phyloP scores from a whole-genome alignment of 768 basidiomycete species.

The Lactarius tabidus region DNA sequence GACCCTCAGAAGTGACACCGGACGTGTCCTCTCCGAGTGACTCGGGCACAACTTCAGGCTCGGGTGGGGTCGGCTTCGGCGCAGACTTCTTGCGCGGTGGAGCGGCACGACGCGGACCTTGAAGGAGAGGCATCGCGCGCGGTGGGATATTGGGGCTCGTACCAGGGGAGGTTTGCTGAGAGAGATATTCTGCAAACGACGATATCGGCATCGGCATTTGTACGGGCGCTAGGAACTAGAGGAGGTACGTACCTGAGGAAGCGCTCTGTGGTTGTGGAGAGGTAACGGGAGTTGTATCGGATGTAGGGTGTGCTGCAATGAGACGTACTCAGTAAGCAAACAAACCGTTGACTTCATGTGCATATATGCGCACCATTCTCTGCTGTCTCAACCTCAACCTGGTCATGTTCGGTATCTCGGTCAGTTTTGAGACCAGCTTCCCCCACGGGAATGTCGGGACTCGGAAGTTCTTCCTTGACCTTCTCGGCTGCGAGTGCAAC shows the following conservation, averaged over 20 bases:
- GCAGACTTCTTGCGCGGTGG: constrained; percentile 33
- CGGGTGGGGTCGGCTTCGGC: constrained; percentile 10
- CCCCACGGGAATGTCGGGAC: constrained; percentile 6
- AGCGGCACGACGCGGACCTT: constrained; percentile 36
- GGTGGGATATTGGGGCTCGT: constrained; percentile 12
- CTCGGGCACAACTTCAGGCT: not conserved
- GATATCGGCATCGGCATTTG: not conserved
- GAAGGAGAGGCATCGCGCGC: constrained; percentile 35
- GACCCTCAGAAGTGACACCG: not conserved
- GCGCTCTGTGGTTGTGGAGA: constrained; percentile 4
- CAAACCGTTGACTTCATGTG: not conserved
- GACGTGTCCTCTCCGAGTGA: constrained; percentile 2
- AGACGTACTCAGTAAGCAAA: constrained; percentile 1
- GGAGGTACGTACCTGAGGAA: constrained; percentile 2
- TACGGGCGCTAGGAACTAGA: not conserved
- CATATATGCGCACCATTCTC: constrained; percentile 16
- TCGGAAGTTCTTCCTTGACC: constrained; percentile 24
- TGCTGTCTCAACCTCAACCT: not conserved
- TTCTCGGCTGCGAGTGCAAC: constrained; percentile 25
- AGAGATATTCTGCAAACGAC: constrained; percentile 11
- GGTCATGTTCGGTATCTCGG: constrained; percentile 2
- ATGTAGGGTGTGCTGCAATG: constrained; percentile 9
- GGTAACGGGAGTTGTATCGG: not conserved
- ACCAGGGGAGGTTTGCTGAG: constrained; percentile 2
- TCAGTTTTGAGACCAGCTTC: constrained; percentile 18